Conservation (phyloP, 257 asterid species). For the Solanum ahanhuiri region DNA sequence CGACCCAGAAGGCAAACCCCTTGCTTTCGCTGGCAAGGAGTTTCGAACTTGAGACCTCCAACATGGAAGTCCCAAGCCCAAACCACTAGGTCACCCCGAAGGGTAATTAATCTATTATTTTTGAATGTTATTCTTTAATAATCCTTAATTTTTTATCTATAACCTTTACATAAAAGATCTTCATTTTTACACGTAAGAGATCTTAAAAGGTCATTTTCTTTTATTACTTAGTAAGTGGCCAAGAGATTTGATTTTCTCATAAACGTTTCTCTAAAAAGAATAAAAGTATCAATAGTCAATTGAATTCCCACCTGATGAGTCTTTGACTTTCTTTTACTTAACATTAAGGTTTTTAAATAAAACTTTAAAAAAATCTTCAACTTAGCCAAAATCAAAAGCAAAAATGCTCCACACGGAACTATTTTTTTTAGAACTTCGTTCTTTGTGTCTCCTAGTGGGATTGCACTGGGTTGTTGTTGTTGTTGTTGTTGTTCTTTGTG, state of each 20-base stretch:
- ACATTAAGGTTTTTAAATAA: not conserved
- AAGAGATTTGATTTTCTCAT: not conserved
- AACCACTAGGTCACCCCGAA: too few relatives aligned
- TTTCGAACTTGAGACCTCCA: too few relatives aligned
- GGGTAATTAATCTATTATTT: too few relatives aligned
- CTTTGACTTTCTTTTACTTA: not conserved
- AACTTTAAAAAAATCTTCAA: not conserved
- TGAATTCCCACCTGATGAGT: not conserved
- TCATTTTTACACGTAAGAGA: not conserved
- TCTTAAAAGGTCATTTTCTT: not conserved
- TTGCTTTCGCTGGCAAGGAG: too few relatives aligned
- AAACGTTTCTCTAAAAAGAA: not conserved
- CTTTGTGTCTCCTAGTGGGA: not conserved
- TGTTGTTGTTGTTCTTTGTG: too few relatives aligned
- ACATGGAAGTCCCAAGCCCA: too few relatives aligned
- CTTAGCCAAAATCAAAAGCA: not conserved
- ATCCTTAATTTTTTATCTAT: too few relatives aligned
- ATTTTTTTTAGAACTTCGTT: not conserved
- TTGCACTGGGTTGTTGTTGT: too few relatives aligned
- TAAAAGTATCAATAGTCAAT: not conserved
- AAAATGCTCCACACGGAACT: not conserved
- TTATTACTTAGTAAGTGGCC: not conserved
- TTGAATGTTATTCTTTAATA: too few relatives aligned
- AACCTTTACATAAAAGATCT: not conserved
- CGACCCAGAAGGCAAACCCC: too few relatives aligned